Percentiles rank a stretch among this genome's conserved stretches.
Evolutionary conservation across 2,329 filamentous ascomycete species (phyloP).

Genomic region (Trichoderma aggressivum): DNA sequence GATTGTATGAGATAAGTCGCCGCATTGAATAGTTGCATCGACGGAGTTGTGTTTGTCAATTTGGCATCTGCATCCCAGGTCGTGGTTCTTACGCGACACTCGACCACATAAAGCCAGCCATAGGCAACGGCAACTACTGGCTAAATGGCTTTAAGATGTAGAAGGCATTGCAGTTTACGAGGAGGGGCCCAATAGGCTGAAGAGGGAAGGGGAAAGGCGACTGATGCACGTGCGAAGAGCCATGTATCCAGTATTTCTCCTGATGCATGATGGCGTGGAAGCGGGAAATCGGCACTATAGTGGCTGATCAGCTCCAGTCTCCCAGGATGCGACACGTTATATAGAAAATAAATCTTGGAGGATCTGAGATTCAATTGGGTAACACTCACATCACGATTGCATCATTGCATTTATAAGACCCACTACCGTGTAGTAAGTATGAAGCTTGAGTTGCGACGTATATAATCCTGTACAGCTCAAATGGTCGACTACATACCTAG

Average conservation of each 20-base stretch:
- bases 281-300: constrained; percentile 10
- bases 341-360: neutral
- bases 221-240: neutral
- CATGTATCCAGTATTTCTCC: neutral
- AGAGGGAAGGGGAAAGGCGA: neutral
- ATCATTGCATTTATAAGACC: neutral
- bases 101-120: neutral
- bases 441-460: neutral
- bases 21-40: neutral
- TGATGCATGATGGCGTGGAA: neutral
- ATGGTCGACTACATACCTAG: neutral
- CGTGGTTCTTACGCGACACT: neutral
- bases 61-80: neutral
- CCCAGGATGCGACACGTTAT: neutral
- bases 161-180: neutral
- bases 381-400: constrained; percentile 3
- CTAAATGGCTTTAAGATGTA: neutral
- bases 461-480: neutral
- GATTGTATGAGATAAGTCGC: neutral
- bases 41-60: neutral
- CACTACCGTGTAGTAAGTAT: neutral
- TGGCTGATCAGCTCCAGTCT: neutral
- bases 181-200: too few relatives aligned
- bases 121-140: neutral
- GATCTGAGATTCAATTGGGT: neutral